These are phyloP conservation scores for Tilletia horrida DNA, from an alignment of 1,284 basidiomycete genomes.

Conservation along the genomic window DNA sequence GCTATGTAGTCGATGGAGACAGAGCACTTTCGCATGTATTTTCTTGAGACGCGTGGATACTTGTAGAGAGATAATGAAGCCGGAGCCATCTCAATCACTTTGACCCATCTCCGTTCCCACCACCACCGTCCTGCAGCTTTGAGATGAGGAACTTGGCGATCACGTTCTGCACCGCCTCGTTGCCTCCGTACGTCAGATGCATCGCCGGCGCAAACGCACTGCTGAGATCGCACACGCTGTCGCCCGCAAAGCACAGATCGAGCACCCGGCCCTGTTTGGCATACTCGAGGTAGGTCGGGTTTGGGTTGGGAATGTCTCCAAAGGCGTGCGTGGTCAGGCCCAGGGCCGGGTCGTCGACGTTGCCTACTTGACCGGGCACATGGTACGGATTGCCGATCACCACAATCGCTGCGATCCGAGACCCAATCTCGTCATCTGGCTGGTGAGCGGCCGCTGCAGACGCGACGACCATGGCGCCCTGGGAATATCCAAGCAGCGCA, in stretches of 20 bases:
- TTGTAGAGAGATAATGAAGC: too few species aligned
- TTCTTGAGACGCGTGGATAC: too few species aligned
- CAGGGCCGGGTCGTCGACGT: not conserved
- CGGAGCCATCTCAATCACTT: too few species aligned
- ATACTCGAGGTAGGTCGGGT: not conserved
- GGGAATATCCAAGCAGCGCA: constrained; percentile 2
- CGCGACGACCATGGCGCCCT: not conserved
- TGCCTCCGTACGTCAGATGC: not conserved
- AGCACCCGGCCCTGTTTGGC: not conserved
- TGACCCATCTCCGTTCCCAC: too few species aligned
- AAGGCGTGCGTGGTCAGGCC: not conserved
- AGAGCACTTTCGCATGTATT: too few species aligned
- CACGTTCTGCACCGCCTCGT: not conserved
- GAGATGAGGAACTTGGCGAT: not conserved
- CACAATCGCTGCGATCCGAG: not conserved
- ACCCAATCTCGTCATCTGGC: not conserved
- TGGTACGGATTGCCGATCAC: not conserved
- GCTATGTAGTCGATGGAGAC: too few species aligned
- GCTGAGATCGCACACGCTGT: not conserved
- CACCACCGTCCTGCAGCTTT: too few species aligned
- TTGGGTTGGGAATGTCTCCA: not conserved
- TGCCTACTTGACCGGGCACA: not conserved
- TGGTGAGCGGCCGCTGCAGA: not conserved
- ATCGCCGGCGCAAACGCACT: not conserved
- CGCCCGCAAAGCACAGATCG: not conserved